Percentiles rank a stretch among this genome's conserved stretches.
These are phyloP conservation scores for Sugiyamaella pinicola DNA, from an alignment of 1,139 yeast genomes.

Conservation along the genomic window DNA sequence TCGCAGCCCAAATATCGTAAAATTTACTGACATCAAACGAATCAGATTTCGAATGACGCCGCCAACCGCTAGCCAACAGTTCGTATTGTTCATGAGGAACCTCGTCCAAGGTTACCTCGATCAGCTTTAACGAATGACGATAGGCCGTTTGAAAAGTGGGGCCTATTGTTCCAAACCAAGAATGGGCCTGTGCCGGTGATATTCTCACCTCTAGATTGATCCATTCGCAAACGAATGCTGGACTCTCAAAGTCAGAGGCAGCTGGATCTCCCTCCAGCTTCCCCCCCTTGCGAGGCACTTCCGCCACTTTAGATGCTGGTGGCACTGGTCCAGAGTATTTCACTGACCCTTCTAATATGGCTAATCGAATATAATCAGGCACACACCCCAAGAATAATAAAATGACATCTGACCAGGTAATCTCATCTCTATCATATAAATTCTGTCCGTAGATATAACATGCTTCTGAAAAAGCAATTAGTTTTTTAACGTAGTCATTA, in stretches of 20 bases:
- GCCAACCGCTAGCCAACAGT: slow-evolving; percentile 9
- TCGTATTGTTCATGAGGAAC: slow-evolving; percentile 13
- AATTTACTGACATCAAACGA: slow-evolving; percentile 2
- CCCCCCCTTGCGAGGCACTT: too few species aligned
- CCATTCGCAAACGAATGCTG: neutral
- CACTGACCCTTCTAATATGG: slow-evolving; percentile 4
- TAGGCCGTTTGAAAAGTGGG: neutral
- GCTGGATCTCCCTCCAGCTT: neutral
- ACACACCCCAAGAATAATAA: slow-evolving; percentile 4
- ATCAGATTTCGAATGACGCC: slow-evolving; percentile 2
- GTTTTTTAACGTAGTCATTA: neutral
- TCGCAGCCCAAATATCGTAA: slow-evolving; percentile 6
- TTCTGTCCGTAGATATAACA: neutral
- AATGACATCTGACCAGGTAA: slow-evolving; percentile 9
- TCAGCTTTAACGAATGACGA: neutral
- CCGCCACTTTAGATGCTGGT: too few species aligned
- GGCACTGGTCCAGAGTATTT: too few species aligned
- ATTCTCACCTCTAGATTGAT: neutral
- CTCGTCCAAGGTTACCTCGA: neutral
- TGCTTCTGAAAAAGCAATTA: slow-evolving; percentile 3
- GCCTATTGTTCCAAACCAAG: neutral
- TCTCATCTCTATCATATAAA: slow-evolving; percentile 4
- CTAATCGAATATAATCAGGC: slow-evolving; percentile 4
- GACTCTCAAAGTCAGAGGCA: neutral
- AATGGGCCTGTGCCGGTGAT: neutral